A percentile compares a stretch with the other conserved stretches of the same genome.
phyloP scores from a whole-genome alignment of 805 yeast genomes.

The Ogataea paraovalis region DNA sequence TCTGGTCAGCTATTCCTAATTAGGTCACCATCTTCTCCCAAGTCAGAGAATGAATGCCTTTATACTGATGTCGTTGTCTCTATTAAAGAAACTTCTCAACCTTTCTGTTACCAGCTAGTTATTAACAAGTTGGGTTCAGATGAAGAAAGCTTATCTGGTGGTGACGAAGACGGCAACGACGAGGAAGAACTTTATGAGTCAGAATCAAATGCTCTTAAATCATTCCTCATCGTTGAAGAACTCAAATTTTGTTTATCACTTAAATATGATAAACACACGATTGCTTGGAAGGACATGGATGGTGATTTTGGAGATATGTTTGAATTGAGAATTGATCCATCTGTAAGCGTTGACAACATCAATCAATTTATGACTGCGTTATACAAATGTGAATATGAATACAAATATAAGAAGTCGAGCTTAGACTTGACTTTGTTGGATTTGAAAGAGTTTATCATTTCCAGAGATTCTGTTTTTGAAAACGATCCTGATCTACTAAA shows the following conservation, averaged over 20 bases:
- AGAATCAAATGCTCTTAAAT: slow-evolving; percentile 59
- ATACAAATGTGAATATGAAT: slow-evolving; percentile 70
- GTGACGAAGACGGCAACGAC: slow-evolving; percentile 42
- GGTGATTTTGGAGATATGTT: slow-evolving; percentile 87
- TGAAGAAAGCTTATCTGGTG: slow-evolving; percentile 47
- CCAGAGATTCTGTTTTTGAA: slow-evolving; percentile 23
- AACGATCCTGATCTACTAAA: slow-evolving; percentile 19
- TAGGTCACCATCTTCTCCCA: slow-evolving; percentile 76
- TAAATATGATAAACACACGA: slow-evolving; percentile 46
- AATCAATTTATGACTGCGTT: slow-evolving; percentile 61
- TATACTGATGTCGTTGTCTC: slow-evolving; percentile 76
- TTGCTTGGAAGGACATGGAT: slow-evolving; percentile 76
- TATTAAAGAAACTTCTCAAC: slow-evolving; percentile 63
- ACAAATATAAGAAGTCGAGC: slow-evolving; percentile 59
- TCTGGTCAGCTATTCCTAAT: slow-evolving; percentile 75
- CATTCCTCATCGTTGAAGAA: slow-evolving; percentile 60
- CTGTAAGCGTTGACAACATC: slow-evolving; percentile 51
- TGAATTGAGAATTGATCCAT: slow-evolving; percentile 70
- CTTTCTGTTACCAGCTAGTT: slow-evolving; percentile 65
- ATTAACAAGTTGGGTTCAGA: slow-evolving; percentile 67
- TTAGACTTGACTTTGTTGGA: slow-evolving; percentile 41
- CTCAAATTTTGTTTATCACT: slow-evolving; percentile 52
- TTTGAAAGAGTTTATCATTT: slow-evolving; percentile 54
- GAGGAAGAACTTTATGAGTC: slow-evolving; percentile 32
- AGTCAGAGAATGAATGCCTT: slow-evolving; percentile 79